Base-by-base conservation (phyloP, 768 basidiomycete species). In the Phanerochaete sordida region DNA sequence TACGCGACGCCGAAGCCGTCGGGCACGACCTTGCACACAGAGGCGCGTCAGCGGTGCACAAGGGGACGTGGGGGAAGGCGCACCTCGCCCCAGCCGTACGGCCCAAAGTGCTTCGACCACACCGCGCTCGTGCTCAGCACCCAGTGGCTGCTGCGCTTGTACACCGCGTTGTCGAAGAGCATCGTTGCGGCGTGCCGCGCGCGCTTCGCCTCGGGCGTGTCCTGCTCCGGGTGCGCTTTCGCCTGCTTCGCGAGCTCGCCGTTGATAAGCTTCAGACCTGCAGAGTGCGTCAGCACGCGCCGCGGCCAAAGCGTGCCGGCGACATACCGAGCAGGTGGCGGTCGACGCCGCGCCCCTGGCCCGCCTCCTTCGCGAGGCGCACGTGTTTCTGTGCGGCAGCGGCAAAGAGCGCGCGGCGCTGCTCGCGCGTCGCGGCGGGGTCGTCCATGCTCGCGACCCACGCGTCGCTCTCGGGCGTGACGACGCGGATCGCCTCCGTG, bases 1-100 rank as follows among this genome's bases (percentile, higher is more conserved):
- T 98, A 98, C 13, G 93, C 90, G 30, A 98, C 88, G 31, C 95
- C 95, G 69, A 95, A 98, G 1, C 95, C 95, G 64, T 97, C 88
- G 1, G 91, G 87, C 26, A 96, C 93, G 47, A 98, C 91, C 82
- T 83, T n/a, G n/a, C n/a, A n/a, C n/a, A n/a, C n/a, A n/a, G n/a
- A n/a, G n/a, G n/a, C n/a, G n/a, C n/a, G 58, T 26, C 23, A 26
- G n/a, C 9, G 19, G 47, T 23, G 47, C n/a, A n/a, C 28, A n/a
- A 49, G 58, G 35, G 45, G 57, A 48, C 13, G 46, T 8, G 39
- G 19, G 8, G 39, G 8, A 33, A 3, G 13, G 68, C 76, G 12
- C 47, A 82, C 88, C 81, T 93, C 91, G 51, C 95, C 95, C 95
- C 95, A 98, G 15, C 95, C 95, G 73, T 97, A 94, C 23, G 81